Percentiles rank a stretch among this genome's conserved stretches.
Evolutionary conservation across 2,329 filamentous ascomycete species (phyloP).

Genomic region (Colletotrichum chrysophilum): DNA sequence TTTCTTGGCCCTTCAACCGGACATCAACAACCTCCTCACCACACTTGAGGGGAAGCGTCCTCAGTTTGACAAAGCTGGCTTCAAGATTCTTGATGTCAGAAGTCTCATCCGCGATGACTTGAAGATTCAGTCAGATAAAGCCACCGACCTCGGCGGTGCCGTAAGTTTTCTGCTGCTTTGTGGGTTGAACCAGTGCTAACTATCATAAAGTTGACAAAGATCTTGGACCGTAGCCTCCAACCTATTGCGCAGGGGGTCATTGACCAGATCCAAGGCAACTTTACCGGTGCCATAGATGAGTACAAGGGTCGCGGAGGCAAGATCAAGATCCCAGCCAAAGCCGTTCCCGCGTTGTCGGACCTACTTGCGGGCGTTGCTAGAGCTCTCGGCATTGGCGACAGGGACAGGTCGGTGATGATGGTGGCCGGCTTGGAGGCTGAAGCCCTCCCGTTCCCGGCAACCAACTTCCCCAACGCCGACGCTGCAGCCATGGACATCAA

Average conservation of each 20-base stretch:
- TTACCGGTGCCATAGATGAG: neutral
- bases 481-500: neutral
- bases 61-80: conserved; percentile 18
- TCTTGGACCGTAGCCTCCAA: neutral
- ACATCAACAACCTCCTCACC: neutral
- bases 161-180: neutral
- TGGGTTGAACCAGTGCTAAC: neutral
- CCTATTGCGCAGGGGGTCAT: neutral
- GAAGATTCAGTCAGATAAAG: conserved; percentile 3
- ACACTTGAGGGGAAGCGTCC: neutral
- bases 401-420: neutral
- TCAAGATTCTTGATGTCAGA: conserved; percentile 10
- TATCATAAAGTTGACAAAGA: neutral
- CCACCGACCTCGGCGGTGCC: neutral
- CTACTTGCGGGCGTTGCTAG: conserved; percentile 4
- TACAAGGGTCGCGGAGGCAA: conserved; percentile 14
- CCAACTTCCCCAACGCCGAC: neutral
- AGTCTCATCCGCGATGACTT: conserved; percentile 12
- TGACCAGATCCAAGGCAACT: conserved; percentile 2
- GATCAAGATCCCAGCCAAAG: conserved; percentile 17
- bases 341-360: conserved; percentile 2
- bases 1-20: conserved; percentile 1
- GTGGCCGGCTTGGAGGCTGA: neutral
- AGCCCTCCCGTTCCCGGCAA: neutral
- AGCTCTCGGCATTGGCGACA: conserved; percentile 5